phyloP scores from a whole-genome alignment of 2,329 filamentous ascomycete genomes.

The Salinomyces thailandicus region DNA sequence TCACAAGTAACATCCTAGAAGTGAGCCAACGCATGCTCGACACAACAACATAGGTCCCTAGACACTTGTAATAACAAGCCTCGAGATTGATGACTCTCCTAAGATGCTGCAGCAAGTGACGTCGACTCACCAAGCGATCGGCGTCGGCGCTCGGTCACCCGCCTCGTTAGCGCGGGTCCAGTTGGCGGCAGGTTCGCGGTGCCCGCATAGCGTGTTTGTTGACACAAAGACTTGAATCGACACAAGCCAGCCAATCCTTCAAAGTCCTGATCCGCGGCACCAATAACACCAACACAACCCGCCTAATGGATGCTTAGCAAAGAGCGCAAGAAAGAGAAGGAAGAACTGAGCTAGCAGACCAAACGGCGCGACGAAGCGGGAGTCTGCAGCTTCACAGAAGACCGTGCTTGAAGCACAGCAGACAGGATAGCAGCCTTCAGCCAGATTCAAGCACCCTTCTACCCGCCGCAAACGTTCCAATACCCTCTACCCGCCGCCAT shows the following conservation, averaged over 20 bases:
- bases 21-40: too few relatives aligned
- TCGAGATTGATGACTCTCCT: too few relatives aligned
- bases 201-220: not conserved
- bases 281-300: too few relatives aligned
- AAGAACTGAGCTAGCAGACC: too few relatives aligned
- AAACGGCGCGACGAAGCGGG: too few relatives aligned
- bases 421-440: slow-evolving; percentile 6
- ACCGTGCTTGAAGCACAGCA: not conserved
- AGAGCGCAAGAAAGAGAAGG: not conserved
- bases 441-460: not conserved
- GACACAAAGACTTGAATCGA: not conserved
- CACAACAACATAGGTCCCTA: too few relatives aligned
- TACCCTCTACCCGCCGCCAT: slow-evolving; percentile 37
- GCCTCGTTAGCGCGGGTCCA: too few relatives aligned
- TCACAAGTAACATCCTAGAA: too few relatives aligned
- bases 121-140: not conserved
- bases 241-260: not conserved
- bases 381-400: too few relatives aligned
- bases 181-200: not conserved
- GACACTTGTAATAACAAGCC: too few relatives aligned
- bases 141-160: too few relatives aligned
- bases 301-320: too few relatives aligned
- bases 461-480: not conserved
- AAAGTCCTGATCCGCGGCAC: not conserved
- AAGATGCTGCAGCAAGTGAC: not conserved